Evolutionary conservation across 2,329 filamentous ascomycete genomes (phyloP).

Genomic region (Tolypocladium amazonense): DNA sequence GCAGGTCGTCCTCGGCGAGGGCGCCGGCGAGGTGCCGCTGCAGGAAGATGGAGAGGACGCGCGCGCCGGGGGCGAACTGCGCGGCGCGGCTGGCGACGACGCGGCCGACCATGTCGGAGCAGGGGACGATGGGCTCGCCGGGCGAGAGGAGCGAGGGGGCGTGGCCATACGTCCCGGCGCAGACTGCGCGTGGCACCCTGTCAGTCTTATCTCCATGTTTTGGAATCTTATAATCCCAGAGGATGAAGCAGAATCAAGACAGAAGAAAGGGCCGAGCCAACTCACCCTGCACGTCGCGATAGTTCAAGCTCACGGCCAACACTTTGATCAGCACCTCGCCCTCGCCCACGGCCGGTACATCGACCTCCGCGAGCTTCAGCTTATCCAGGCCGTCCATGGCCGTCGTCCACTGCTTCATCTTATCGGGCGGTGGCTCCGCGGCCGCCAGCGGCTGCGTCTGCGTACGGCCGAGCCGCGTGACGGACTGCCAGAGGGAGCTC

Average conservation of each 20-base stretch:
- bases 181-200: neutral
- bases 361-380: constrained; percentile 30
- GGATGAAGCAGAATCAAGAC: neutral
- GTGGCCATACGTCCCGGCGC: neutral
- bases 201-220: neutral
- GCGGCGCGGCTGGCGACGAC: neutral
- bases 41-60: neutral
- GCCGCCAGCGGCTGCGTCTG: neutral
- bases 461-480: neutral
- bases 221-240: neutral
- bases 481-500: neutral
- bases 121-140: neutral
- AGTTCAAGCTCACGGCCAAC: neutral
- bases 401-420: constrained; percentile 42
- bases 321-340: constrained; percentile 29
- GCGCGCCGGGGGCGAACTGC: neutral
- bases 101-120: neutral
- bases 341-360: constrained; percentile 34
- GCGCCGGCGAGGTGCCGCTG: neutral
- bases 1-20: neutral
- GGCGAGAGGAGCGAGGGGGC: neutral
- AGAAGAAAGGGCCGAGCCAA: neutral
- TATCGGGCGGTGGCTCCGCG: constrained; percentile 6
- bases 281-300: neutral
- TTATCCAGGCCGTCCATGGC: constrained; percentile 45